Percentiles rank a stretch among this genome's conserved stretches.
phyloP scores from a whole-genome alignment of 371 early-diverging fungal genomes.

The Massospora cicadina region DNA sequence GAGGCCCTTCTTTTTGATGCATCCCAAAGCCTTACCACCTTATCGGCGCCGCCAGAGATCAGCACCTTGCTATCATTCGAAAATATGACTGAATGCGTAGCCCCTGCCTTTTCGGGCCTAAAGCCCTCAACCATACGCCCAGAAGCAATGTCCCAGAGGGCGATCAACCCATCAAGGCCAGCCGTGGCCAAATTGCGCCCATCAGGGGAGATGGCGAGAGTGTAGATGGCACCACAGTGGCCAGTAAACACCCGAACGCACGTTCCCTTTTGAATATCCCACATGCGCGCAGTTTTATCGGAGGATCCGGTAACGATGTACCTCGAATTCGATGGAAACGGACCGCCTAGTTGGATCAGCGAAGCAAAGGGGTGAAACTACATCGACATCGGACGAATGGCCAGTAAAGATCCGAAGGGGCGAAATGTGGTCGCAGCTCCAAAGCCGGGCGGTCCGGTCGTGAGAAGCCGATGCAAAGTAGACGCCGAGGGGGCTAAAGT shows the following conservation, averaged over 20 bases:
- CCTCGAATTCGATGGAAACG: conserved; percentile 95
- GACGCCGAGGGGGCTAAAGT: conserved; percentile 74
- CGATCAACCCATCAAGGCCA: conserved; percentile 66
- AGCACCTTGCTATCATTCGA: conserved; percentile 67
- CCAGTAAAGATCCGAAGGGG: conserved; percentile 97
- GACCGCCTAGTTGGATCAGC: conserved; percentile 33
- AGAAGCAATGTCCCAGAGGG: conserved; percentile 94
- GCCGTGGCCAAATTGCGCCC: conserved; percentile 89
- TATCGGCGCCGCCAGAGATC: conserved; percentile 81
- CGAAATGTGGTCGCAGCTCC: conserved; percentile 87
- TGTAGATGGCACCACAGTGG: conserved; percentile 71
- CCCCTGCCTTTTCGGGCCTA: conserved; percentile 67
- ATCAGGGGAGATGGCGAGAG: conserved; percentile 87
- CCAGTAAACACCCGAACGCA: conserved; percentile 90
- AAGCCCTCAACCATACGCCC: conserved; percentile 54
- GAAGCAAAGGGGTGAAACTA: conserved; percentile 18
- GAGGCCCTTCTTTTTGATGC: conserved; percentile 30
- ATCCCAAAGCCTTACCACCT: conserved; percentile 92
- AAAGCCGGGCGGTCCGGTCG: conserved; percentile 92
- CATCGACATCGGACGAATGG: conserved; percentile 95
- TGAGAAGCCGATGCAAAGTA: conserved; percentile 97
- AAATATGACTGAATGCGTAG: conserved; percentile 81
- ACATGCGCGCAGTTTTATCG: conserved; percentile 89
- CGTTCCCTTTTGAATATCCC: conserved; percentile 87
- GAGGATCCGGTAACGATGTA: conserved; percentile 92